These are phyloP conservation scores for Calonectria pseudoreteaudii DNA, from an alignment of 2,329 filamentous ascomycete species.

Conservation along the genomic window DNA sequence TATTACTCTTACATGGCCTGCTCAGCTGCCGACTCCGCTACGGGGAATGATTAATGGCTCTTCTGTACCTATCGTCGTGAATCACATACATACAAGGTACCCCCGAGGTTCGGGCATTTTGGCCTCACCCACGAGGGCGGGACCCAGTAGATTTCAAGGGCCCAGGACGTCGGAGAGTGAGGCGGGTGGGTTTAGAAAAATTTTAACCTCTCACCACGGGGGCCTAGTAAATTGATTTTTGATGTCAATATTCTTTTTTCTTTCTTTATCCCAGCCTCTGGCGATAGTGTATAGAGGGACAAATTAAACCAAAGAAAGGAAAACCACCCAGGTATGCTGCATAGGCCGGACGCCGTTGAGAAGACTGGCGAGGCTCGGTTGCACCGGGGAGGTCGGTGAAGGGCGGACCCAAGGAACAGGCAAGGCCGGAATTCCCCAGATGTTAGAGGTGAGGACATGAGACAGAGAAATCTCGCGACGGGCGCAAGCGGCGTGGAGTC, in stretches of 20 bases:
- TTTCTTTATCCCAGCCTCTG: background rate
- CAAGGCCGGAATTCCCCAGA: background rate
- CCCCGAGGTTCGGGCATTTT: conserved; percentile 14
- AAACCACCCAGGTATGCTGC: background rate
- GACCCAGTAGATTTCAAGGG: conserved; percentile 9
- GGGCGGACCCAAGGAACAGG: background rate
- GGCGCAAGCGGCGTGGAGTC: conserved; percentile 33
- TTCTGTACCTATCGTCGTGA: conserved; percentile 7
- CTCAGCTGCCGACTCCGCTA: conserved; percentile 7
- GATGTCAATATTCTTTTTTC: background rate
- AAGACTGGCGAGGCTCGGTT: conserved; percentile 1
- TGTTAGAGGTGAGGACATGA: background rate
- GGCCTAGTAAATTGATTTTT: background rate
- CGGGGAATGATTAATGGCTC: conserved; percentile 14
- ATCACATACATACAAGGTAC: conserved; percentile 21
- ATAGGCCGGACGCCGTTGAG: background rate
- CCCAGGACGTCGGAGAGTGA: background rate
- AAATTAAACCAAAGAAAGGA: background rate
- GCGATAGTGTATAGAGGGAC: background rate
- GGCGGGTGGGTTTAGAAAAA: background rate
- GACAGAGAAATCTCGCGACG: background rate
- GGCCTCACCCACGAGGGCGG: conserved; percentile 5
- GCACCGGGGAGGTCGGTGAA: background rate
- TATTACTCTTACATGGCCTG: conserved; percentile 6
- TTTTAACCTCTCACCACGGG: background rate